Base-by-base conservation (phyloP, 768 basidiomycete species). In the Phanerodontia chrysosporium region DNA sequence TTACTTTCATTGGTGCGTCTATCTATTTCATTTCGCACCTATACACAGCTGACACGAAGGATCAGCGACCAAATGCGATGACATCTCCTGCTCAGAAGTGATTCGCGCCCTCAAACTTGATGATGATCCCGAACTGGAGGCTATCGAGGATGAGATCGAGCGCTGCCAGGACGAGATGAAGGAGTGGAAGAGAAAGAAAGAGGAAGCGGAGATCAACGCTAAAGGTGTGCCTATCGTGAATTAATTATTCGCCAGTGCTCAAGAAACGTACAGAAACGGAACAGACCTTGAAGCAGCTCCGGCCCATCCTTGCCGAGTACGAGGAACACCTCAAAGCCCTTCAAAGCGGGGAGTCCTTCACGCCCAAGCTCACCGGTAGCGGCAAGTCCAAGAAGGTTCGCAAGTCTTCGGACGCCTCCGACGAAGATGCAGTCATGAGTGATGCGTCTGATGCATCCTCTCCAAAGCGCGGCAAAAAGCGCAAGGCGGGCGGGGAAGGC, bases 61-160 rank as follows among this genome's bases (percentile, higher is more conserved):
- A 27, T 9, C 42, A 83, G 84, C 84, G 7, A 82, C 80, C 62
- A 85, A 86, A 67, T 82, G 82, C 57, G 85, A 86, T 56, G 85
- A 86, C 61, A 78, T 86, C 14, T 83, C 82, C 13, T 83, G 82
- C 55, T 79, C 79, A 0, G 84, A 86, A 62, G 78, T 84, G 42
- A 80, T 85, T 49, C 68, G 68, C 9, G 78, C 80, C 0, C 74
- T 86, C 46, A 63, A 71, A 24, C 75, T 85, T 4, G 77, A 80
- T 2, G 79, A 83, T 52, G 80, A 84, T n/a, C 75, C 78, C 0
- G 77, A 78, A 51, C 71, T 84, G 18, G 78, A 80, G 54, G 75
- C 68, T 1, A 80, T 85, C 21, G 78, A 84, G 61, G 76, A 74
- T 0, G 74, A 72, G 18, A 73, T 85, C n/a, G 69, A 75, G 0